phyloP scores from a whole-genome alignment of 306 rosid genomes.

The Prunus armeniaca region DNA sequence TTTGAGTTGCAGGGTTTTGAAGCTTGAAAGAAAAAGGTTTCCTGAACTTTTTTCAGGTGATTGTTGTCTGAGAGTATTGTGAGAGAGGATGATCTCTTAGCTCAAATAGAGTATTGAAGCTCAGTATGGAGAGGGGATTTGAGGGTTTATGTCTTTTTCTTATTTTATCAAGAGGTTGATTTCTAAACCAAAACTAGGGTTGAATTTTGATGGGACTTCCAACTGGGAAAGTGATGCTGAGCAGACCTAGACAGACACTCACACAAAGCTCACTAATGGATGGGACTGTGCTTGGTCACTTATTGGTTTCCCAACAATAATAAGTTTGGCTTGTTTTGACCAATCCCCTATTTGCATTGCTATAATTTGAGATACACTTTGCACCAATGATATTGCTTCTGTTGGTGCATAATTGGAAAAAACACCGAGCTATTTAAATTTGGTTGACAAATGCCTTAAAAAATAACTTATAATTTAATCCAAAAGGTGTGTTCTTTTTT shows the following conservation, averaged over 20 bases:
- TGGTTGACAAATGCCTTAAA: background rate
- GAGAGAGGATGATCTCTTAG: too few species aligned
- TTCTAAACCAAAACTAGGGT: too few species aligned
- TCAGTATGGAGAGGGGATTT: too few species aligned
- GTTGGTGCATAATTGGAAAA: background rate
- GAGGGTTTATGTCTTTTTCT: too few species aligned
- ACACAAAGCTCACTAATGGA: background rate
- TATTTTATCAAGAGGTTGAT: too few species aligned
- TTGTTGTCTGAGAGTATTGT: too few species aligned
- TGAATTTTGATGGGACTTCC: background rate
- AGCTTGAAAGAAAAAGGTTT: too few species aligned
- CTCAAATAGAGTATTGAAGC: too few species aligned
- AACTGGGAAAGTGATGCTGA: background rate
- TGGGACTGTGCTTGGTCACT: background rate
- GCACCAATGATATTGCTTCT: background rate
- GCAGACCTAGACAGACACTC: background rate
- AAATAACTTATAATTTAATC: background rate
- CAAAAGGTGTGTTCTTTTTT: too few species aligned
- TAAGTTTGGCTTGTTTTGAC: slow-evolving; percentile 38
- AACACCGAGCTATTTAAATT: background rate
- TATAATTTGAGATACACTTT: background rate
- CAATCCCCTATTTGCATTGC: slow-evolving; percentile 25
- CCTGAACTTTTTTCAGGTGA: too few species aligned
- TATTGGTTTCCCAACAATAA: too few species aligned
- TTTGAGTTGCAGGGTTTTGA: too few species aligned